These are phyloP conservation scores for Amaranthus cruentus DNA, from an alignment of 148 eudicot genomes.

Conservation along the genomic window DNA sequence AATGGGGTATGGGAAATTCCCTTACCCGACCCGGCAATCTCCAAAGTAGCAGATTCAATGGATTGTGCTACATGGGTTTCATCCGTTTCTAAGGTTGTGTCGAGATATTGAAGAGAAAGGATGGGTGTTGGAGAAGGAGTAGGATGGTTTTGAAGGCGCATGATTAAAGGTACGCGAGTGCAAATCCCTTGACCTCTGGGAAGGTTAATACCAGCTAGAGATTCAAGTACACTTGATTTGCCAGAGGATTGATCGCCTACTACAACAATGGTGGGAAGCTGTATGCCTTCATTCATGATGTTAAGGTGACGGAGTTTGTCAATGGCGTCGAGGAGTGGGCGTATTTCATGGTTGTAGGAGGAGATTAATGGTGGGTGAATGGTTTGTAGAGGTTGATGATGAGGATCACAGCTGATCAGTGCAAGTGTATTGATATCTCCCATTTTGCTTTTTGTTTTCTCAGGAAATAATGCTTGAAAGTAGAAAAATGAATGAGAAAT, in stretches of 20 bases:
- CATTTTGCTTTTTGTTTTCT: neutral
- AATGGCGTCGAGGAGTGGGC: conserved; percentile 28
- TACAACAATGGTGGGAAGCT: conserved; percentile 28
- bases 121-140: neutral
- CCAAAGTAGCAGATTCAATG: conserved; percentile 20
- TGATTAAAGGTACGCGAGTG: conserved; percentile 30
- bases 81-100: conserved; percentile 4
- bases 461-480: too few species aligned
- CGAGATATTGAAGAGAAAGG: conserved; percentile 13
- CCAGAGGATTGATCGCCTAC: conserved; percentile 34
- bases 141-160: conserved; percentile 25
- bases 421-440: neutral
- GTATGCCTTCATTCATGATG: conserved; percentile 28
- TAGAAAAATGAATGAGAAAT: too few species aligned
- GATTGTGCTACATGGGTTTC: conserved; percentile 23
- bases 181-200: conserved; percentile 30
- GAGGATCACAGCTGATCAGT: neutral
- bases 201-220: conserved; percentile 27
- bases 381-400: neutral
- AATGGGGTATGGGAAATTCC: conserved; percentile 20
- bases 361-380: conserved; percentile 10
- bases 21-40: conserved; percentile 23
- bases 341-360: conserved; percentile 26
- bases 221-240: conserved; percentile 32
- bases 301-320: conserved; percentile 30